Evolutionary conservation across 2,329 filamentous ascomycete species (phyloP), one percentile per base, ranked within the genome.

Genomic region (Beauveria rudraprayagi): DNA sequence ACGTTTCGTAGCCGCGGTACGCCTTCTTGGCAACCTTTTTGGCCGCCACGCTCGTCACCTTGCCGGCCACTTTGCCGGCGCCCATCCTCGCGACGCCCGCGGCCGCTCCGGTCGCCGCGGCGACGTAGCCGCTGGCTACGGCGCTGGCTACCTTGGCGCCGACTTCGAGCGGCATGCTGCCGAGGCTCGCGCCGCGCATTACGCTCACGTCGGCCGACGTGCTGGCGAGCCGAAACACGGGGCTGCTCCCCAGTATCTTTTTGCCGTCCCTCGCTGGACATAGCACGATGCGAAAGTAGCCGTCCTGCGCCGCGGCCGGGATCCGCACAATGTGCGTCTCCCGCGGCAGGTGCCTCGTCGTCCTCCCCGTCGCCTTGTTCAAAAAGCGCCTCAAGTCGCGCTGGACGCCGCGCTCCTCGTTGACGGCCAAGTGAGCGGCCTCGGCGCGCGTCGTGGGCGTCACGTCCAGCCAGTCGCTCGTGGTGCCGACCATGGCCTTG

Each of bases 191-290:
- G 0, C 87, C 87, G 8, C 85, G 81, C 1, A 89, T 69, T 0
- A 85, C 80, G 66, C 83, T 84, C 0, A 81, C 76, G 63, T 85
- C 84, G 0, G 79, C 77, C 0, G 85, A 87, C 0, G 84, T 83
- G 63, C 86, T 89, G 2, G 87, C 80, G n/a, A 90, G 76, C 17
- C 87, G 80, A 65, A 90, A 90, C 0, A 88, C 80, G 0, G 87
- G 87, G 63, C 85, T 88, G 0, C 81, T 79, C 63, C 86, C 89
- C 0, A 90, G 77, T 0, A 82, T 76, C 66, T 83, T 86, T 65
- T 81, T 82, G 16, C 65, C 65, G 2, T 68, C 66, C 0, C 73
- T 70, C 0, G 78, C 82, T 0, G 76, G 71, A 63, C 85, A 89
- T 9, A 90, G 75, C 0, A 89, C 81, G 5, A 90, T 74, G 11